These are phyloP conservation scores for Stenocarpella maydis DNA, from an alignment of 2,329 filamentous ascomycete genomes.

Conservation along the genomic window DNA sequence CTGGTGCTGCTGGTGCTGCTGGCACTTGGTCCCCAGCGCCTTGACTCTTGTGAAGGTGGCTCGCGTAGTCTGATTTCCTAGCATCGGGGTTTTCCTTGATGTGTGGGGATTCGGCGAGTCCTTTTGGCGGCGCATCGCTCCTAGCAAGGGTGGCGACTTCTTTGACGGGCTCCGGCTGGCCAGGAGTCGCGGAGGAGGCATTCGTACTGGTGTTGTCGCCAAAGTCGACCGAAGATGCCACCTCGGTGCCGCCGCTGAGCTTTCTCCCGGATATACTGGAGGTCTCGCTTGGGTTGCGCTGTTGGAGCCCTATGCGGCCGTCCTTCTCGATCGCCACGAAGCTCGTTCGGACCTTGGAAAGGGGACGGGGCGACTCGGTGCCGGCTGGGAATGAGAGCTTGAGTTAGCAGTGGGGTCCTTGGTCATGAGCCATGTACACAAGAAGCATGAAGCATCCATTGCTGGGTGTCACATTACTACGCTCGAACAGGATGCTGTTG, in stretches of 20 bases:
- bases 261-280: slow-evolving; percentile 49
- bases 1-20: slow-evolving; percentile 22
- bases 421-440: not conserved
- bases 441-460: not conserved
- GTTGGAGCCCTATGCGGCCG: slow-evolving; percentile 61
- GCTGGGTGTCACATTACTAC: not conserved
- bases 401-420: slow-evolving; percentile 18
- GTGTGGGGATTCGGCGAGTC: slow-evolving; percentile 33
- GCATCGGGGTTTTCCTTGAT: slow-evolving; percentile 29
- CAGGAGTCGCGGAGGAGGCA: slow-evolving; percentile 19
- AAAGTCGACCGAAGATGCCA: slow-evolving; percentile 48
- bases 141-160: slow-evolving; percentile 6
- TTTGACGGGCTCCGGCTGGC: slow-evolving; percentile 10
- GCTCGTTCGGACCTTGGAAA: slow-evolving; percentile 78
- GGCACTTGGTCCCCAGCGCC: slow-evolving; percentile 18
- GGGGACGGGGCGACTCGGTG: slow-evolving; percentile 66
- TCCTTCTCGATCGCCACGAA: slow-evolving; percentile 78
- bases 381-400: slow-evolving; percentile 39
- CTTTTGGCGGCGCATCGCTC: slow-evolving; percentile 21
- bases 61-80: slow-evolving; percentile 1
- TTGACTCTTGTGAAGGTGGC: slow-evolving; percentile 22
- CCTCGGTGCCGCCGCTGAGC: slow-evolving; percentile 49
- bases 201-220: slow-evolving; percentile 52
- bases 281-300: slow-evolving; percentile 53
- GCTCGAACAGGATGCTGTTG: not conserved